Conservation (phyloP, 2,329 filamentous ascomycete genomes). For the Sordariomycetes sp. region DNA sequence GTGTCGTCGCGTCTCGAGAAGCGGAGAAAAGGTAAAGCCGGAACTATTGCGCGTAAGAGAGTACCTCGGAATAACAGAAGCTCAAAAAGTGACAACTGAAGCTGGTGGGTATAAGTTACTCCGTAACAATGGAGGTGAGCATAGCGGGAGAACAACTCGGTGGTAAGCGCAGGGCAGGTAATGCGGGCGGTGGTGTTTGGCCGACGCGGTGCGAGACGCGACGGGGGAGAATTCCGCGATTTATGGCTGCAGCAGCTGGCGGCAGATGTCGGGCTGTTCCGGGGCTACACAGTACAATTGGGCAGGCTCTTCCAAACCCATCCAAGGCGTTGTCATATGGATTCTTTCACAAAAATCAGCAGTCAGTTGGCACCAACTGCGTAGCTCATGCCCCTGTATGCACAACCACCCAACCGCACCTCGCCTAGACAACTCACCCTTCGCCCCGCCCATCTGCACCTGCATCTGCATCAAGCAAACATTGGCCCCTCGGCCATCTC, state of each 20-base stretch:
- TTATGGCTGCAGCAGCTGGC: neutral
- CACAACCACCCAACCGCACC: too few species aligned
- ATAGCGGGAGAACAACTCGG: neutral
- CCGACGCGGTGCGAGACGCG: slow-evolving; percentile 4
- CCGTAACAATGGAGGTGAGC: neutral
- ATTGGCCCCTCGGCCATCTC: too few species aligned
- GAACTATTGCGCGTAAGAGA: neutral
- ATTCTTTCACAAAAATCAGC: too few species aligned
- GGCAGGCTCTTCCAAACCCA: too few species aligned
- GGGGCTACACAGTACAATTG: neutral
- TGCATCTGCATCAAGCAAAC: too few species aligned
- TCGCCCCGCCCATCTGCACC: too few species aligned
- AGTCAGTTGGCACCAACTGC: too few species aligned
- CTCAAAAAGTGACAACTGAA: neutral
- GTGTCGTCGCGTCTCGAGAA: neutral
- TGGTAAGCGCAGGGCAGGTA: neutral
- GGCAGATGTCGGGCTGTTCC: neutral
- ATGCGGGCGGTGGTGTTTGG: neutral
- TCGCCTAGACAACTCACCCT: too few species aligned
- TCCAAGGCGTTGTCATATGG: too few species aligned
- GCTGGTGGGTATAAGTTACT: neutral
- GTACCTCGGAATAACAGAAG: neutral
- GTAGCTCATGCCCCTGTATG: too few species aligned
- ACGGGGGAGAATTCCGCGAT: neutral
- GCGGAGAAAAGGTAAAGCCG: neutral